Conservation (phyloP, 768 basidiomycete species). For the Tricholoma flavovirens region DNA sequence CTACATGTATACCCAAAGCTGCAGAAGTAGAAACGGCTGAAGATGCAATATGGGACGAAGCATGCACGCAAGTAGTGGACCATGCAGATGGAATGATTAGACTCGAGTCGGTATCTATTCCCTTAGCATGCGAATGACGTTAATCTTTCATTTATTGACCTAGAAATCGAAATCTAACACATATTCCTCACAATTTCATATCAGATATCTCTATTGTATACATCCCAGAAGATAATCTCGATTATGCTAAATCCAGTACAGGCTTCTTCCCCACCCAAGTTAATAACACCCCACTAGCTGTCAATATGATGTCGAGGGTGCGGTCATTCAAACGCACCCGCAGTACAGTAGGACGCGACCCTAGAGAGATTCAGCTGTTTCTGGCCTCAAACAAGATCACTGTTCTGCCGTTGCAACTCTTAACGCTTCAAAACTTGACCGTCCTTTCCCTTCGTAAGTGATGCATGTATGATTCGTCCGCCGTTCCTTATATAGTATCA, state of each 20-base stretch:
- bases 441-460: constrained; percentile 60
- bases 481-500: background rate
- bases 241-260: constrained; percentile 14
- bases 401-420: constrained; percentile 51
- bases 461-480: background rate
- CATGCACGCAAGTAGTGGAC: constrained; percentile 38
- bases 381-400: constrained; percentile 51
- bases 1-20: background rate
- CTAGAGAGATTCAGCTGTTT: constrained; percentile 50
- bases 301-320: constrained; percentile 8
- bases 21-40: constrained; percentile 20
- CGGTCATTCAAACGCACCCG: constrained; percentile 21
- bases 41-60: constrained; percentile 42
- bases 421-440: constrained; percentile 50
- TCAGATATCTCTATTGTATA: constrained; percentile 41
- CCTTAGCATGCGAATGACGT: background rate
- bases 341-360: constrained; percentile 24
- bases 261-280: constrained; percentile 20
- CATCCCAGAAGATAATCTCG: constrained; percentile 32
- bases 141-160: constrained; percentile 6
- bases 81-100: constrained; percentile 44
- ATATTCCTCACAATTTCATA: constrained; percentile 46
- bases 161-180: constrained; percentile 37
- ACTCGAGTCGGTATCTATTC: constrained; percentile 39
- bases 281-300: constrained; percentile 26